Base-by-base conservation (phyloP, 805 yeast species). In the Teunomyces atbi region DNA sequence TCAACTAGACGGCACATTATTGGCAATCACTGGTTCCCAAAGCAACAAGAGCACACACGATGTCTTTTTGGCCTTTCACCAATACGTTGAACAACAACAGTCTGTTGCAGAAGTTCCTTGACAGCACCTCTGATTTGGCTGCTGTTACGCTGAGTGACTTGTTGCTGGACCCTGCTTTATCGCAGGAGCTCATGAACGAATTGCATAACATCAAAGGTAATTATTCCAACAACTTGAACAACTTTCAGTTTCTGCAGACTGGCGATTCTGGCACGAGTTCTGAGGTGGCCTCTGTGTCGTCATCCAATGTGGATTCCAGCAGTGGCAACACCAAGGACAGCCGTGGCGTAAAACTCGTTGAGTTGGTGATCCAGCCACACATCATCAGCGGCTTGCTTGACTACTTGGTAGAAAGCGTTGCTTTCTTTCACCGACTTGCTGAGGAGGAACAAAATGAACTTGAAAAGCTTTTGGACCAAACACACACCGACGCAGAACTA, bases 301-400 rank as follows among this genome's bases (percentile, higher is more conserved):
- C 75, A 5, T 61, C 69, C 12, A 68, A 55, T 48, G 62, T 63
- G 18, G 72, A 67, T 20, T 50, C 45, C 23, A 41, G 46, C 10
- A 58, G 56, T 30, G 53, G 52, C 28, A 54, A 44, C 37, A 52
- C 55, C 37, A 71, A 67, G 44, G 74, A 68, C 43, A 62, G 69
- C 6, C 60, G 73, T 27, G 69, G 72, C 5, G 63, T 64, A 33
- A 84, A 86, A 59, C 75, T 94, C 42, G 74, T 91, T 33, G 94
- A 89, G 57, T 84, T 84, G 57, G 71, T 94, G 45, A 77, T 92
- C 51, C 88, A 87, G 59, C 90, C 94, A 12, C 86, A 83, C 44
- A 81, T 89, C 12, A 64, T 92, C 49, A 76, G 73, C 44, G 80
- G 81, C 46, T 75, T 92, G 47, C 81, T 92, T 26, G 81, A 84